These are phyloP conservation scores for Plantago ovata DNA, from an alignment of 257 asterid genomes.

Conservation along the genomic window DNA sequence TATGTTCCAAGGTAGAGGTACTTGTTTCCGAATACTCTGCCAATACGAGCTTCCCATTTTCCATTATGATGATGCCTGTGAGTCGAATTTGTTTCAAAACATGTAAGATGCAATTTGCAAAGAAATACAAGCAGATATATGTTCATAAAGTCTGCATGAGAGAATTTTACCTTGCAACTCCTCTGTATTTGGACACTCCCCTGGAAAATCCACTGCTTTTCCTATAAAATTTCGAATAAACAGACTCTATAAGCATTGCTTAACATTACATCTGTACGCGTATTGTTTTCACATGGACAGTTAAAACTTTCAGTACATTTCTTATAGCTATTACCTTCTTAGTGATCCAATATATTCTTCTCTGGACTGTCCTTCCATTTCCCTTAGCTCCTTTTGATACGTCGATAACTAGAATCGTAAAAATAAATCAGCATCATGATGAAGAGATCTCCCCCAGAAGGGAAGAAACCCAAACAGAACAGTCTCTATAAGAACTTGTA, in stretches of 20 bases:
- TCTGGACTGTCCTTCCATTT: constrained; percentile 75
- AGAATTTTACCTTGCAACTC: constrained; percentile 66
- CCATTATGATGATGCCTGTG: constrained; percentile 84
- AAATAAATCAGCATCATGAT: constrained; percentile 11
- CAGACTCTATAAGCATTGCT: background rate
- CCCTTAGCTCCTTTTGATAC: constrained; percentile 51
- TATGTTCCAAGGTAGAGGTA: constrained; percentile 84
- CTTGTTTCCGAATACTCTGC: constrained; percentile 78
- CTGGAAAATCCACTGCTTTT: constrained; percentile 87
- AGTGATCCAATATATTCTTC: constrained; percentile 87
- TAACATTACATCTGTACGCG: too few species aligned
- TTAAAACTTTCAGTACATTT: background rate
- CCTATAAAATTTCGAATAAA: constrained; percentile 32
- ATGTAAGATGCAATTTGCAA: background rate
- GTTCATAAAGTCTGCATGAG: background rate
- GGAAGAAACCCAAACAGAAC: too few species aligned
- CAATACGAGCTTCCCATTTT: constrained; percentile 93
- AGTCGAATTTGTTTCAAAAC: constrained; percentile 2
- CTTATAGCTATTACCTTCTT: constrained; percentile 38
- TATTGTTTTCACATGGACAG: too few species aligned
- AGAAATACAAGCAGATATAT: background rate
- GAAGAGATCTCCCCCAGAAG: too few species aligned
- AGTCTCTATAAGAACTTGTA: too few species aligned
- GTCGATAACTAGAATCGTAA: constrained; percentile 41
- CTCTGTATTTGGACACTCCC: constrained; percentile 87